Conservation (phyloP, 129 eudicot genomes). For the Daucus carota region DNA sequence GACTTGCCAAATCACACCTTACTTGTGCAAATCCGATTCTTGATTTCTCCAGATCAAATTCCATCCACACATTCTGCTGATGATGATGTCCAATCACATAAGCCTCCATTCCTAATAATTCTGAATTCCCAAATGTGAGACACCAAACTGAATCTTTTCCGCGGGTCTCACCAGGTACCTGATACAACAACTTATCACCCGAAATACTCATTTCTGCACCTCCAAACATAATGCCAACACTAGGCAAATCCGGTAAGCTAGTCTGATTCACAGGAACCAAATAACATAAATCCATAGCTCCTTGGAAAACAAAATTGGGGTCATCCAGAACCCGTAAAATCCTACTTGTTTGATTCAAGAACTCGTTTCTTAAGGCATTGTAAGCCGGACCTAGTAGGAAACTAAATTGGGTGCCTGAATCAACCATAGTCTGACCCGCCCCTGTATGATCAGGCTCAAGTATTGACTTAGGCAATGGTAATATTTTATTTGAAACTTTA, state of each 20-base stretch:
- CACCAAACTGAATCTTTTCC: conserved; percentile 54
- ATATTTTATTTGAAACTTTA: conserved; percentile 33
- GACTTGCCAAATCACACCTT: conserved; percentile 57
- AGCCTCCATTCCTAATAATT: conserved; percentile 60
- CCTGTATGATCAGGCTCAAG: conserved; percentile 77
- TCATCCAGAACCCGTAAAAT: conserved; percentile 45
- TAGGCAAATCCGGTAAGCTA: conserved; percentile 39
- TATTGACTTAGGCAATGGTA: conserved; percentile 49
- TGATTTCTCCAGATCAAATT: conserved; percentile 57
- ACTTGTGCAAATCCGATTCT: conserved; percentile 69
- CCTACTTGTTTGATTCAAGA: conserved; percentile 43
- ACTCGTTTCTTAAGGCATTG: conserved; percentile 51
- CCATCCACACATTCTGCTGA: conserved; percentile 78
- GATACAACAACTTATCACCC: conserved; percentile 44
- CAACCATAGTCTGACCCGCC: conserved; percentile 90
- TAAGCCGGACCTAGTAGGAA: conserved; percentile 69
- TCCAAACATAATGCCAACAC: conserved; percentile 49
- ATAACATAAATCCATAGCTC: conserved; percentile 61
- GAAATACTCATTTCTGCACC: conserved; percentile 54
- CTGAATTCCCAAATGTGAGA: conserved; percentile 80
- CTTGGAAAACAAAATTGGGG: conserved; percentile 59
- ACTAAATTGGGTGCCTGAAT: conserved; percentile 73
- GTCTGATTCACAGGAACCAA: conserved; percentile 24
- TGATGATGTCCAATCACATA: conserved; percentile 75
- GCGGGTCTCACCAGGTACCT: conserved; percentile 39